Base-by-base conservation (phyloP, 768 basidiomycete species). In the Gloeostereum incarnatum region DNA sequence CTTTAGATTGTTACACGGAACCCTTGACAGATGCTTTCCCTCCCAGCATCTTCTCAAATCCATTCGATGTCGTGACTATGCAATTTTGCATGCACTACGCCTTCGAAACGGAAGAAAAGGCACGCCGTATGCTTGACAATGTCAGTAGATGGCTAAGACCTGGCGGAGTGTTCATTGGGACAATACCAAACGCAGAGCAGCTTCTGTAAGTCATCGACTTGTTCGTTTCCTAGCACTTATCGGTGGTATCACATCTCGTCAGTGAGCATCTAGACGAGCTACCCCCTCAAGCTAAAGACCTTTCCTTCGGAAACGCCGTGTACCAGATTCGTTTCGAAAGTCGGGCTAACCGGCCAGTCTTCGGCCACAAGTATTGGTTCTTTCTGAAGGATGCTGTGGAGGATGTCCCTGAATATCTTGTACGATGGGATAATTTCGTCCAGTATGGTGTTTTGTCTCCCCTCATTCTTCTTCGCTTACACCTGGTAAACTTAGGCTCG, bases 11-110 rank as follows among this genome's bases (percentile, higher is more conserved):
- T 58, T 99, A 88, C 54, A 67, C 73, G 8, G 69, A 83, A 45
- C 65, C 82, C 2, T 65, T 98, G 26, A 67, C 75, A 13, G 73
- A 73, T 35, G 79, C 68, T n/a, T 73, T 97, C 35, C 60, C 80
- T 3, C 73, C 73, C 1, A 66, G 69, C 13, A 62, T 69, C 44
- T 69, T 88, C 18, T 63, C 61, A 0, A 68, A 71, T 21, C 81
- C 81, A 4, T 96, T 96, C 53, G 96, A 98, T 52, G 88, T 91
- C 40, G 91, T 98, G 4, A 88, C 90, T 2, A 89, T 97, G 90
- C 96, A 99, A 55, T 99, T 99, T 57, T 98, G 96, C 60, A 97
- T 99, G 88, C 96, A 99, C 57, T 98, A 99, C 53, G 96, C 96
- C 6, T 98, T 99, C 56, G 92, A 98, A 58, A 83, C 73, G n/a